phyloP scores from a whole-genome alignment of 169 alveolate genomes.

The Plasmodium ovale region DNA sequence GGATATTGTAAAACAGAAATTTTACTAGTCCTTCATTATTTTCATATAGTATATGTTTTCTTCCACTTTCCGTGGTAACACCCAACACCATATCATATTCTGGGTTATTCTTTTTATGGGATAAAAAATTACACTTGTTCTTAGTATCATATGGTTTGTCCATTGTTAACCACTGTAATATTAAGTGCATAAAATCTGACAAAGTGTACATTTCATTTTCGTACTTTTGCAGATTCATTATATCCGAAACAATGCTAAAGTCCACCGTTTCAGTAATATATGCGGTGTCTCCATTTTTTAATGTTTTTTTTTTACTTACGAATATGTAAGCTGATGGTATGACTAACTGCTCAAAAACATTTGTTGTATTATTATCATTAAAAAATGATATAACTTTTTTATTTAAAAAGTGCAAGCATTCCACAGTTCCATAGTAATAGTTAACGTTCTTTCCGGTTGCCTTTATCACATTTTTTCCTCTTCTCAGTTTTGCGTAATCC shows the following conservation, averaged over 20 bases:
- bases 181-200: constrained; percentile 22
- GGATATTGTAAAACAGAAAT: constrained; percentile 33
- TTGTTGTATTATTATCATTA: constrained; percentile 30
- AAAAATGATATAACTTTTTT: constrained; percentile 23
- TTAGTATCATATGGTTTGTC: not conserved
- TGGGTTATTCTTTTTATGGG: not conserved
- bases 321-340: constrained; percentile 30
- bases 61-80: constrained; percentile 5
- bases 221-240: constrained; percentile 60
- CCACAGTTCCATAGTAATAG: constrained; percentile 27
- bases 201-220: constrained; percentile 35
- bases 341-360: constrained; percentile 45
- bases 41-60: constrained; percentile 26
- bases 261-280: not conserved
- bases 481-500: not conserved
- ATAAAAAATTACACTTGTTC: constrained; percentile 26
- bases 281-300: not conserved
- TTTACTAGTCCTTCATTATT: constrained; percentile 34
- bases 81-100: constrained; percentile 33
- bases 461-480: constrained; percentile 15
- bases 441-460: not conserved
- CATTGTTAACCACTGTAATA: constrained; percentile 20
- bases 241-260: constrained; percentile 50
- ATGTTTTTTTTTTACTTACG: not conserved
- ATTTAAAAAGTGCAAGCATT: constrained; percentile 46